Evolutionary conservation across 345 rosid species (phyloP), one percentile per base, ranked within the genome.

Genomic region (Alliaria petiolata): DNA sequence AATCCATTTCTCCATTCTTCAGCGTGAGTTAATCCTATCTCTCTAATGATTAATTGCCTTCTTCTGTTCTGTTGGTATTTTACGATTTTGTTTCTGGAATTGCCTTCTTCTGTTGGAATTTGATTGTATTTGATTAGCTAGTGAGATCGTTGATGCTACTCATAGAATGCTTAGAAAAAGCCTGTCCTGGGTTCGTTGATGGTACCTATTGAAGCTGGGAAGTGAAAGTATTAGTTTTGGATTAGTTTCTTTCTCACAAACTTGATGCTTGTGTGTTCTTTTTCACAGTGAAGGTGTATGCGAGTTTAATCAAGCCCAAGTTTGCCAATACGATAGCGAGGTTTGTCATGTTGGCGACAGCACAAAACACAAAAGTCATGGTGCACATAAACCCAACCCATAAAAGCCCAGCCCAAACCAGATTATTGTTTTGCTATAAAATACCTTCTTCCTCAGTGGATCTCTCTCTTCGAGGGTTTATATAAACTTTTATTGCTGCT

Each of bases 271-370:
- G 25, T 30, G 35, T 71, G 25, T 40, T 63, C 1, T 39, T 62
- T 28, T 16, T 4, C 30, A 14, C 76, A 90, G 98, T 85, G 61
- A 75, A 80, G 72, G 93, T 85, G n/a, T 71, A 79, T 75, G 92
- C 93, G 2, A 82, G 93, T 30, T 58, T 70, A 3, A 78, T 90
- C 51, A 87, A 90, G 69, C 93, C 91, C 10, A 87, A 87, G 67
- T 62, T 65, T 56, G 87, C 92, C 46, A 89, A 90, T 72, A 75
- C 78, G 17, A 61, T 90, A 14, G 78, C 87, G 51, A 89, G 97
- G 96, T 93, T 38, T 69, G 74, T 46, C 39, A 22, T 22, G 25
- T 1, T 22, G 25, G 25, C 25, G 25, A 22, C 2, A 22, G 25
- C 1, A 22, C 3, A 22, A 22, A 22, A 22, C 25, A 1, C 25